Percentiles rank a stretch among this genome's conserved stretches.
Evolutionary conservation across 345 rosid species (phyloP).

Genomic region (Hibiscus syriacus): DNA sequence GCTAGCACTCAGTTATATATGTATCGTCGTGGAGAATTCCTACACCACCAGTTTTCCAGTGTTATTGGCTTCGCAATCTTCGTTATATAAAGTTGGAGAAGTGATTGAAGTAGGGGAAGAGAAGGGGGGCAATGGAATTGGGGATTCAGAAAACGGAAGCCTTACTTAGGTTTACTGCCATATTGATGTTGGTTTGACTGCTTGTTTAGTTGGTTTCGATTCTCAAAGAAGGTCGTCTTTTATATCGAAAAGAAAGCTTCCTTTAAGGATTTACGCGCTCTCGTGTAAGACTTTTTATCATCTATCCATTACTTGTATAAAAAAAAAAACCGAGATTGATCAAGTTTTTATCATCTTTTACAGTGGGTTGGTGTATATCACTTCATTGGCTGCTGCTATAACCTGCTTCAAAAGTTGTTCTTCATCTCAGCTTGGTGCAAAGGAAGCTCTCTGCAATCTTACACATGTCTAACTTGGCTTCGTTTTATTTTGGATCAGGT

Average conservation of each 20-base stretch:
- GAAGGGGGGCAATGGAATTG: neutral
- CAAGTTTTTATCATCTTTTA: too few relatives aligned
- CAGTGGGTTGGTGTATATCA: constrained; percentile 5
- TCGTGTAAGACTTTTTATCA: constrained; percentile 6
- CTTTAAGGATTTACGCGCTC: constrained; percentile 5
- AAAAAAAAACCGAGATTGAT: too few relatives aligned
- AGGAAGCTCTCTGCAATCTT: neutral
- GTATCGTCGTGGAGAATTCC: neutral
- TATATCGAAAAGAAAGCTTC: constrained; percentile 9
- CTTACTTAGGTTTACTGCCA: neutral
- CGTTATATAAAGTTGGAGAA: neutral
- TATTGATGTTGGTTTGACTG: neutral
- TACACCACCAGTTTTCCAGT: too few relatives aligned
- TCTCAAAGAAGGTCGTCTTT: constrained; percentile 8
- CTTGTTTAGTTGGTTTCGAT: neutral
- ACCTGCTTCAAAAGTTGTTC: constrained; percentile 3
- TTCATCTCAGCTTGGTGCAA: neutral
- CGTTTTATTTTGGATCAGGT: constrained; percentile 8
- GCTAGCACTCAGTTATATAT: neutral
- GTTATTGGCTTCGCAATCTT: neutral
- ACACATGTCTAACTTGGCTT: neutral
- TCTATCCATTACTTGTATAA: too few relatives aligned
- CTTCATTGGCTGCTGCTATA: constrained; percentile 8
- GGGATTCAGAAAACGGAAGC: neutral
- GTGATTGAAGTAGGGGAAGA: neutral